Percentiles rank a stretch among this genome's conserved stretches.
Evolutionary conservation across 1,284 basidiomycete species (phyloP).

Genomic region (Pascua sp.): DNA sequence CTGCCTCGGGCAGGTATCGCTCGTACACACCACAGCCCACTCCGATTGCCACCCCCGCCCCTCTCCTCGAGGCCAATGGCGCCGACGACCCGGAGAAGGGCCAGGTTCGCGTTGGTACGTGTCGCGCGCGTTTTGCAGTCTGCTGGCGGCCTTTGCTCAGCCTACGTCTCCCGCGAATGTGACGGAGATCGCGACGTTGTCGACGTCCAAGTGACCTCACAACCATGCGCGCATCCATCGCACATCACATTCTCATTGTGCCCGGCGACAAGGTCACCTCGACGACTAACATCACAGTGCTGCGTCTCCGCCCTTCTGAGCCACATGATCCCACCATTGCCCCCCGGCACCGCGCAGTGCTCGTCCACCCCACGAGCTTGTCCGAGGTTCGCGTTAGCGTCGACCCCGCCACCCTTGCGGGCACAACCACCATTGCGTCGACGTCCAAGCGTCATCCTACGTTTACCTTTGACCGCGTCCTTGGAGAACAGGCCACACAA

Average conservation of each 20-base stretch:
- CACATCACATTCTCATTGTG: background rate
- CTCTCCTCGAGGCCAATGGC: no score
- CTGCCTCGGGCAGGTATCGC: slow-evolving; percentile 23
- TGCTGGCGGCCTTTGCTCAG: background rate
- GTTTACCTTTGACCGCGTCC: slow-evolving; percentile 93
- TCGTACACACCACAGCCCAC: background rate
- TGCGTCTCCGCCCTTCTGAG: slow-evolving; percentile 87
- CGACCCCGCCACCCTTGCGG: slow-evolving; percentile 52
- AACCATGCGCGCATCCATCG: background rate
- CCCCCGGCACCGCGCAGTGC: slow-evolving; percentile 83
- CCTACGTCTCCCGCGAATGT: background rate
- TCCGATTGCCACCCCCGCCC: no score
- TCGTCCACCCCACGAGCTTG: slow-evolving; percentile 67
- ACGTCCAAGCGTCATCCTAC: slow-evolving; percentile 72
- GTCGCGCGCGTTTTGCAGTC: background rate
- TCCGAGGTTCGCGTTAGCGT: slow-evolving; percentile 72
- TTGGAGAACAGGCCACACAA: slow-evolving; percentile 76
- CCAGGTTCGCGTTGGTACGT: slow-evolving; percentile 46
- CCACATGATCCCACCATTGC: slow-evolving; percentile 83
- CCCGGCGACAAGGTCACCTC: background rate
- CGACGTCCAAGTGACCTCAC: background rate
- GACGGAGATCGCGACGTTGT: no score
- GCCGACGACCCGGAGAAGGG: slow-evolving; percentile 26
- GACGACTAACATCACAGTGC: slow-evolving; percentile 56
- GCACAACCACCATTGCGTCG: slow-evolving; percentile 53